Evolutionary conservation across 2,329 filamentous ascomycete species (phyloP), one percentile per base, ranked within the genome.

Genomic region (Phialocephala sp.): DNA sequence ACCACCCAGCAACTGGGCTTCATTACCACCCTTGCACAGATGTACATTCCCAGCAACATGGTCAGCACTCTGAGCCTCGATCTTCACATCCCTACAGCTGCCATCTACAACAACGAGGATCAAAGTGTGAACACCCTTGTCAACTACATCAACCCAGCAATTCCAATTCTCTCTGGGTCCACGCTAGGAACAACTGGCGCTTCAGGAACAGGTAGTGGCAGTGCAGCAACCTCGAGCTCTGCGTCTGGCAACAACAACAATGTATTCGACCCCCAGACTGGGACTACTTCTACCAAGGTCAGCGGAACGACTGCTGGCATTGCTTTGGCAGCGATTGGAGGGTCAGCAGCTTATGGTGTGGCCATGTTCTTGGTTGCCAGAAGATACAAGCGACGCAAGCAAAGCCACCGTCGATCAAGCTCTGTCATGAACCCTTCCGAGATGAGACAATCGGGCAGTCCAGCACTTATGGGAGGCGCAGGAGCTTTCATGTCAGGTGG

Each of bases 131-230:
- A 84, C 70, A 89, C 90, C 56, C 80, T 98, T 70, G 93, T 96
- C 70, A 81, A 80, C 64, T 87, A 95, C 80, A 92, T 98, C 79
- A 94, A 98, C 79, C 87, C 91, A 2, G 88, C 90, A 2, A 93
- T 97, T 75, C 72, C 78, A 24, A 64, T 75, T 65, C 75, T 79
- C 50, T 71, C 82, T 1, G 84, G 83, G 55, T 79, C 79, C 47
- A 77, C 76, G 1, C 76, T 82, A 35, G 65, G 65, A 37, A 32
- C 50, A 14, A 68, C 66, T 77, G 75, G 62, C 8, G 47, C 64
- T 27, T 72, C 74, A 35, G 74, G 79, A 2, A 80, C 79, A 32
- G 80, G 79, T 65, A 77, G 74, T 47, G 75, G 72, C 56, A 78
- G 77, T 32, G 79, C 78, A 24, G 75, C 78, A 41, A 69, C 68